phyloP scores from a whole-genome alignment of 495 filamentous ascomycete genomes.

The Hypoxylon cercidicola region DNA sequence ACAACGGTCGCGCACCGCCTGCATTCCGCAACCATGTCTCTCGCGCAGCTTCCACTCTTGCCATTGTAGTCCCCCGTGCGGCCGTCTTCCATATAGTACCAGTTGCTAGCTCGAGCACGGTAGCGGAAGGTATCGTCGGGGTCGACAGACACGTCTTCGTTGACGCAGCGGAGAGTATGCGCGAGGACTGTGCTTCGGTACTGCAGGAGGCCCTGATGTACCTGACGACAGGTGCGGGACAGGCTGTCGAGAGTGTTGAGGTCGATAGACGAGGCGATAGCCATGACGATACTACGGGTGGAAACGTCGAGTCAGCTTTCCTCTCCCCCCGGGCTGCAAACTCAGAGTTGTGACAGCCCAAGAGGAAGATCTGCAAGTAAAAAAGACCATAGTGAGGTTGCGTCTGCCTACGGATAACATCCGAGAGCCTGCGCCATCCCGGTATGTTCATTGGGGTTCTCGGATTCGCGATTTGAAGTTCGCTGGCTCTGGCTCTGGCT shows the following conservation, averaged over 20 bases:
- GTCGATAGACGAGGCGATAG: slow-evolving; percentile 78
- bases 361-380: slow-evolving; percentile 39
- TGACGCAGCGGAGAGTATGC: slow-evolving; percentile 80
- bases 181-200: slow-evolving; percentile 76
- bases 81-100: slow-evolving; percentile 61
- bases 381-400: slow-evolving; percentile 41
- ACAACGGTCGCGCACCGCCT: slow-evolving; percentile 78
- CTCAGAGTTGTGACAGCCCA: slow-evolving; percentile 17
- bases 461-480: slow-evolving; percentile 49
- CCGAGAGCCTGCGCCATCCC: slow-evolving; percentile 80
- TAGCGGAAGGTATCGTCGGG: slow-evolving; percentile 61
- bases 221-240: slow-evolving; percentile 80
- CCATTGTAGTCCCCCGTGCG: slow-evolving; percentile 57
- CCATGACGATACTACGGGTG: slow-evolving; percentile 73
- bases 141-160: slow-evolving; percentile 66
- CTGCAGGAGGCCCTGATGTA: slow-evolving; percentile 77
- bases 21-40: slow-evolving; percentile 86
- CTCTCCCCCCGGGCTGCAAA: slow-evolving; percentile 30
- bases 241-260: slow-evolving; percentile 85
- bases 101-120: slow-evolving; percentile 60
- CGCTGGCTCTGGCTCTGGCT: slow-evolving; percentile 29
- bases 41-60: slow-evolving; percentile 78
- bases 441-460: slow-evolving; percentile 71
- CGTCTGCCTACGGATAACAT: slow-evolving; percentile 83
- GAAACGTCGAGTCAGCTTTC: slow-evolving; percentile 43